Evolutionary conservation across 495 filamentous ascomycete genomes (phyloP), one percentile per base, ranked within the genome.

Genomic region (Trichoderma asperelloides): DNA sequence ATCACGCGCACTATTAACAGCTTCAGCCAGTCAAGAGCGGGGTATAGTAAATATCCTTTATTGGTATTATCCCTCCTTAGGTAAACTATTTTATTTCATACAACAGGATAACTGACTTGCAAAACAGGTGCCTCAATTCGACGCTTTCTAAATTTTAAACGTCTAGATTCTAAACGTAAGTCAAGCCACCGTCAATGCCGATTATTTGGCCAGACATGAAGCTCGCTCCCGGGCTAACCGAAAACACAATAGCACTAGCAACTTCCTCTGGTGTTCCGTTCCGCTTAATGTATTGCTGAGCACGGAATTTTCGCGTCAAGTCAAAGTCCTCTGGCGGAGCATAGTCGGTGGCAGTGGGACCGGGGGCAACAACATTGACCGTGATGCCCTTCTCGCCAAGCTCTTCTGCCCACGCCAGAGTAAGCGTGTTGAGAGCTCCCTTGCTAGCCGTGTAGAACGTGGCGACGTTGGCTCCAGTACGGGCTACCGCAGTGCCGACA

Each of bases 341-440:
- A 39, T 73, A 70, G 21, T 69, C 66, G n/a, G 73, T 75, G 23
- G 66, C 64, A 16, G 67, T 71, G 2, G 69, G 70, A 3, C 73
- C 73, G 30, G 67, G 71, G 65, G 73, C 71, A 23, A 75, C 66
- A 13, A 68, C 70, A 2, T 72, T 69, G 27, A 64, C 65, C 3
- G 49, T 28, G 39, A 75, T 71, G 13, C 69, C 70, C 7, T 71
- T 41, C 11, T 69, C 69, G 0, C 68, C 66, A 13, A 70, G 40
- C 66, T 71, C 70, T 37, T 70, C 62, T 0, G 68, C 63, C 63
- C 66, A 62, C 57, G 65, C 62, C 25, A 63, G 62, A 40, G 47
- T 63, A 66, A 71, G 68, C 0, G 68, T 57, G 49, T 68, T 39
- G 68, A 70, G 21, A 18, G 68, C 68, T 12, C 37, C 62, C 68